Conservation (phyloP, 2,329 filamentous ascomycete genomes). For the Epichloe aotearoae region DNA sequence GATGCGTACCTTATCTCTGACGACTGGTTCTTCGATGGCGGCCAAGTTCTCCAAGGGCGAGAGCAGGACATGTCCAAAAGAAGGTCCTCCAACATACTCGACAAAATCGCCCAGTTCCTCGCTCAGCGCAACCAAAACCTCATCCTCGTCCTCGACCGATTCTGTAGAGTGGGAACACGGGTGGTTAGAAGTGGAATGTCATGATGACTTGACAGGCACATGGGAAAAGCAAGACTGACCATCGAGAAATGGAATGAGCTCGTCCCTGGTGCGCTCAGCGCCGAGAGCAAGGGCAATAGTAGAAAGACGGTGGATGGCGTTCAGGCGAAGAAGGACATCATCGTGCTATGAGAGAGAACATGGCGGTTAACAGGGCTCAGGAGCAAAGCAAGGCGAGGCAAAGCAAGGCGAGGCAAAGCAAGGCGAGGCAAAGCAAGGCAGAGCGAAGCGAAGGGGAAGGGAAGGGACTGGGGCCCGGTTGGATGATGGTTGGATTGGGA, state of each 20-base stretch:
- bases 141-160: conserved; percentile 97
- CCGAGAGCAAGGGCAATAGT: conserved; percentile 95
- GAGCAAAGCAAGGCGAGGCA: conserved; percentile 2
- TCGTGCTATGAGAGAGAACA: conserved; percentile 56
- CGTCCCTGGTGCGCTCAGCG: conserved; percentile 90
- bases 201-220: conserved; percentile 3
- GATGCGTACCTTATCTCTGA: conserved; percentile 79
- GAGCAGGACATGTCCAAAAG: conserved; percentile 89
- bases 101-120: conserved; percentile 95
- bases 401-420: not conserved
- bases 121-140: conserved; percentile 91
- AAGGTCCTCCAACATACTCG: conserved; percentile 91
- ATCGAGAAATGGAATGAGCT: conserved; percentile 97
- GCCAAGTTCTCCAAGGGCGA: conserved; percentile 96
- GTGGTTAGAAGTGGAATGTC: conserved; percentile 4
- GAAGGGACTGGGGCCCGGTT: conserved; percentile 5
- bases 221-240: conserved; percentile 46
- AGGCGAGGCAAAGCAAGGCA: not conserved
- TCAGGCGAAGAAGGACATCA: conserved; percentile 93
- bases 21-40: conserved; percentile 94
- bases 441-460: conserved; percentile 1
- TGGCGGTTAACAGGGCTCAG: conserved; percentile 14
- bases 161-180: conserved; percentile 40
- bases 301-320: conserved; percentile 94
- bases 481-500: conserved; percentile 6